Percentiles rank a stretch among this genome's conserved stretches.
These are phyloP conservation scores for Suhomyces panamericanus DNA, from an alignment of 1,139 yeast genomes.

Conservation along the genomic window DNA sequence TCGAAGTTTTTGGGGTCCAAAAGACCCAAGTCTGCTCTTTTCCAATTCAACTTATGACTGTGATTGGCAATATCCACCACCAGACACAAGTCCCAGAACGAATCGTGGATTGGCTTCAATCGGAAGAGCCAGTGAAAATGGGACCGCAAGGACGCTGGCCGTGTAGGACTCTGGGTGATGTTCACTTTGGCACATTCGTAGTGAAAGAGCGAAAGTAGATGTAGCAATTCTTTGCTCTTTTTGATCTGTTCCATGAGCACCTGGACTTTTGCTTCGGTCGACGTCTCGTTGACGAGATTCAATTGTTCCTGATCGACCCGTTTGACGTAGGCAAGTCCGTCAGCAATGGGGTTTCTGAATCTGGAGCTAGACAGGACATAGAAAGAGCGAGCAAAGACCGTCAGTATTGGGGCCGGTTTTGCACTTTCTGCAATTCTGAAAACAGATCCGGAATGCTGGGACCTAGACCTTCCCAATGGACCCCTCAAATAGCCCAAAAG, in stretches of 20 bases:
- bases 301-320: slow-evolving; percentile 31
- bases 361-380: not conserved
- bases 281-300: slow-evolving; percentile 19
- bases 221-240: slow-evolving; percentile 33
- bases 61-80: slow-evolving; percentile 34
- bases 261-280: slow-evolving; percentile 23
- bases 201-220: slow-evolving; percentile 34
- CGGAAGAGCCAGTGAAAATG: slow-evolving; percentile 14
- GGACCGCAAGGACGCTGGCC: slow-evolving; percentile 8
- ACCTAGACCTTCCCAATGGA: no score
- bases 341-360: slow-evolving; percentile 1
- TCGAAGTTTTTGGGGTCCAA: slow-evolving; percentile 44
- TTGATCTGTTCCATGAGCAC: slow-evolving; percentile 29
- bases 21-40: slow-evolving; percentile 34
- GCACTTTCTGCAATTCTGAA: not conserved
- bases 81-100: slow-evolving; percentile 45
- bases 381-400: not conserved
- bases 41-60: slow-evolving; percentile 28
- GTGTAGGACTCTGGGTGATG: slow-evolving; percentile 18
- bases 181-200: slow-evolving; percentile 35
- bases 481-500: no score
- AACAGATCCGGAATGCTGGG: no score
- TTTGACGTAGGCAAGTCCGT: slow-evolving; percentile 28
- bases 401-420: not conserved
- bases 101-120: slow-evolving; percentile 32